Evolutionary conservation across 805 yeast species (phyloP).

Genomic region (Naumovozyma dairenensis): DNA sequence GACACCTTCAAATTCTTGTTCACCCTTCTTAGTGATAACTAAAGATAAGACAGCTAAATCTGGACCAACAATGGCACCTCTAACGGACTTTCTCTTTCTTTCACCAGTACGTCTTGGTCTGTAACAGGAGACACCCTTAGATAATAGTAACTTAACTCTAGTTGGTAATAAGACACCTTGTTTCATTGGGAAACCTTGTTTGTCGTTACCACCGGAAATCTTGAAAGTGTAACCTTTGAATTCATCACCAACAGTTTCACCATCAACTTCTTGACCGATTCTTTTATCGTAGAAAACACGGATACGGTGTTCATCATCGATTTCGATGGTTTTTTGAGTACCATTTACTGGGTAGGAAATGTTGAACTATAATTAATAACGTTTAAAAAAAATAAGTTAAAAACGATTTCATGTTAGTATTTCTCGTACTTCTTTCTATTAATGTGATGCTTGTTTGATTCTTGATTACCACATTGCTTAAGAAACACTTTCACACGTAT

Average conservation of each 20-base stretch:
- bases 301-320: constrained; percentile 98
- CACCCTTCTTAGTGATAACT: constrained; percentile 94
- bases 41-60: constrained; percentile 93
- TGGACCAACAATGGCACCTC: constrained; percentile 97
- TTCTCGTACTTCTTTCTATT: too few relatives aligned
- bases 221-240: constrained; percentile 98
- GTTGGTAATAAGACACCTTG: constrained; percentile 99
- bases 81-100: constrained; percentile 99
- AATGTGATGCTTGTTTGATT: too few relatives aligned
- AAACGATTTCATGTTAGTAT: constrained; percentile 4
- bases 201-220: constrained; percentile 99
- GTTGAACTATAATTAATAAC: constrained; percentile 75
- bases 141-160: constrained; percentile 91
- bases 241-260: constrained; percentile 96
- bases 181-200: constrained; percentile 99
- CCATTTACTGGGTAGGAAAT: constrained; percentile 99
- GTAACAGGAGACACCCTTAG: constrained; percentile 96
- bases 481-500: too few relatives aligned
- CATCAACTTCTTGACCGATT: constrained; percentile 99
- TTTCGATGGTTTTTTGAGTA: constrained; percentile 94
- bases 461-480: too few relatives aligned
- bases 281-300: constrained; percentile 98
- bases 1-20: constrained; percentile 86
- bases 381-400: constrained; percentile 3
- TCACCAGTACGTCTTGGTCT: constrained; percentile 99